Base-by-base conservation (phyloP, 306 rosid genomes). In the Lagenaria siceraria region DNA sequence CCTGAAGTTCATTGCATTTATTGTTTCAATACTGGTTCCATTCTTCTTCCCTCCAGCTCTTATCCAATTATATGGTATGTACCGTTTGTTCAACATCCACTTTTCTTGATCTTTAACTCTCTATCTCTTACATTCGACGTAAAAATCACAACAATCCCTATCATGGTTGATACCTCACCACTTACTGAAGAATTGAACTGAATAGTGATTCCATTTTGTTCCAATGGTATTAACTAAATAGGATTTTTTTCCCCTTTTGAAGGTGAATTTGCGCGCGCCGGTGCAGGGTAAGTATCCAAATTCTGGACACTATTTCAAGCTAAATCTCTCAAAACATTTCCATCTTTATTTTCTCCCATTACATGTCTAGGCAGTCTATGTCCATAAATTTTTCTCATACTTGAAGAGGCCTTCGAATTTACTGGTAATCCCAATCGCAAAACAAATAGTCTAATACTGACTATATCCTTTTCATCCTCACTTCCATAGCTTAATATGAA, bases 251-350 rank as follows among this genome's bases (percentile, higher is more conserved):
- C 15, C 46, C 75, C 53, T 72, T 43, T 43, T 87, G 87, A 90
- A 91, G 98, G 98, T 38, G 96, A 93, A 80, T 63, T 93, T 77
- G 96, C 98, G 75, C 96, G 87, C 49, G 78, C 90, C 0, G 98
- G 98, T 9, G 98, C 97, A 56, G 98, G 98, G 97, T 90, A 85
- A 78, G 53, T 76, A 24, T 74, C 80, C 33, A 29, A 29, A 29
- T 29, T 29, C 33, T 29, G 33, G 3, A 29, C 33, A 29, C 33
- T 29, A 29, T 29, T 29, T 29, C 33, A 29, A 2, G 33, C 33
- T 29, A 29, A 29, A 29, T 29, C 33, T 29, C 33, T 29, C 33
- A 29, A 29, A 2, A 29, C 33, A 29, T 4, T 29, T 29, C 33
- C 80, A 74, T 17, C 31, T 72, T n/a, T 68, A 31, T 33, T 63